phyloP scores from a whole-genome alignment of 129 eudicot species.

The Daucus carota region DNA sequence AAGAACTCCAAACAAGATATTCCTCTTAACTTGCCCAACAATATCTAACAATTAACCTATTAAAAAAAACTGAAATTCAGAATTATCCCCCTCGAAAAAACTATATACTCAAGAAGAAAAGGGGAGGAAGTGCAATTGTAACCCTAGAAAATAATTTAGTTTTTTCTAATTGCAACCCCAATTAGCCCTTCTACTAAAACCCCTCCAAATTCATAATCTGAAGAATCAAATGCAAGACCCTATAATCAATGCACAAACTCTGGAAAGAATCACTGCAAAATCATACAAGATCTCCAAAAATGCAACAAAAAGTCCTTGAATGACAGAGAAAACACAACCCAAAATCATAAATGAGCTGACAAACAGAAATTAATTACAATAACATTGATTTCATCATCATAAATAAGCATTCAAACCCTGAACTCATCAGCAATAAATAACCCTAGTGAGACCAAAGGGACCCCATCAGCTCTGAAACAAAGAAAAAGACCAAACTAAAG shows the following conservation, averaged over 20 bases:
- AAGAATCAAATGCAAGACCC: constrained; percentile 24
- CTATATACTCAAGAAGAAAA: neutral
- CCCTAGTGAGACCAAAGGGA: constrained; percentile 25
- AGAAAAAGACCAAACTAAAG: constrained; percentile 36
- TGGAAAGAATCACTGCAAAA: constrained; percentile 24
- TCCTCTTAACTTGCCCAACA: constrained; percentile 5
- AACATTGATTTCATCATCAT: constrained; percentile 45
- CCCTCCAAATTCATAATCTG: constrained; percentile 27
- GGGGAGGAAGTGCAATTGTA: neutral
- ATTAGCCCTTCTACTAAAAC: neutral
- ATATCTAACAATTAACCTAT: constrained; percentile 6
- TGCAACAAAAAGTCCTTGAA: constrained; percentile 23
- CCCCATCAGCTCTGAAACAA: constrained; percentile 4
- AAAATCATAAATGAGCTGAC: constrained; percentile 31
- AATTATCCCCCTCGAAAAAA: neutral
- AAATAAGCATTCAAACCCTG: constrained; percentile 42
- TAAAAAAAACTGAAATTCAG: constrained; percentile 12
- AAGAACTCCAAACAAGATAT: constrained; percentile 22
- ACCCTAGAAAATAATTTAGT: neutral
- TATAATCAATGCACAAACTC: neutral
- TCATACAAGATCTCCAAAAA: constrained; percentile 16
- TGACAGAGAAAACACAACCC: constrained; percentile 34
- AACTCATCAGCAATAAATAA: constrained; percentile 9
- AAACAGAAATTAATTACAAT: constrained; percentile 36
- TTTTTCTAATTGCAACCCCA: neutral